A percentile compares a stretch with the other conserved stretches of the same genome.
These are phyloP conservation scores for Aspergillus candidus DNA, from an alignment of 2,329 filamentous ascomycete genomes.

Conservation along the genomic window DNA sequence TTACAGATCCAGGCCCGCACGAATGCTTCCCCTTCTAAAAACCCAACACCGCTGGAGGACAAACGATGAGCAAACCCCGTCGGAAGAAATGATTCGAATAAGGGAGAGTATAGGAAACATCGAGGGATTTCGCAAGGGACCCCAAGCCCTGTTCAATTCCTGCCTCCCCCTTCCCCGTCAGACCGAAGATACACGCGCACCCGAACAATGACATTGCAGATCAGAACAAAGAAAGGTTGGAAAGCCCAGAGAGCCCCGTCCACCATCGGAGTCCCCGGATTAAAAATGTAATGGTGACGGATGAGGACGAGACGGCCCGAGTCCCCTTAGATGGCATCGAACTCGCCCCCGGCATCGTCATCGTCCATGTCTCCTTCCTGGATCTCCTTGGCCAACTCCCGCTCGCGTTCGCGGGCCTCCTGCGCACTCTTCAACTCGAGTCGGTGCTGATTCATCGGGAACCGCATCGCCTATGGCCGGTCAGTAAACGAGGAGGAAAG, in stretches of 20 bases:
- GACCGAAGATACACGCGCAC: no score
- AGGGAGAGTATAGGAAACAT: no score
- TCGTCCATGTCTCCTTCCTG: constrained; percentile 96
- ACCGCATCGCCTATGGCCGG: constrained; percentile 75
- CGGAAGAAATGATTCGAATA: no score
- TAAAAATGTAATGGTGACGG: constrained; percentile 11
- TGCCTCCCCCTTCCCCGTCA: no score
- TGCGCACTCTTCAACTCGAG: constrained; percentile 97
- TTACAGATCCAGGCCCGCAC: no score
- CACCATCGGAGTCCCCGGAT: constrained; percentile 3
- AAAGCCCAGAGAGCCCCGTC: constrained; percentile 15
- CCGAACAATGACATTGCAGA: background rate
- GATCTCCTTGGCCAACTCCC: constrained; percentile 97
- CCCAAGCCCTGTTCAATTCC: no score
- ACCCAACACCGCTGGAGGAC: no score
- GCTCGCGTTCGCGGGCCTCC: constrained; percentile 92
- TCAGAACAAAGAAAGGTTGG: constrained; percentile 3
- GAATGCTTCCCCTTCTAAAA: no score
- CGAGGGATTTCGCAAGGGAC: no score
- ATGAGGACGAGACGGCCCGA: constrained; percentile 14
- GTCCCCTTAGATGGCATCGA: constrained; percentile 76
- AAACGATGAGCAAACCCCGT: no score
- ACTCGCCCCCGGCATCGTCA: constrained; percentile 90
- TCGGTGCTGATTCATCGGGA: constrained; percentile 98
- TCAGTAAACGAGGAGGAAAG: background rate